A percentile compares a stretch with the other conserved stretches of the same genome.
phyloP scores from a whole-genome alignment of 495 filamentous ascomycete species.

The Xylaria grammica region DNA sequence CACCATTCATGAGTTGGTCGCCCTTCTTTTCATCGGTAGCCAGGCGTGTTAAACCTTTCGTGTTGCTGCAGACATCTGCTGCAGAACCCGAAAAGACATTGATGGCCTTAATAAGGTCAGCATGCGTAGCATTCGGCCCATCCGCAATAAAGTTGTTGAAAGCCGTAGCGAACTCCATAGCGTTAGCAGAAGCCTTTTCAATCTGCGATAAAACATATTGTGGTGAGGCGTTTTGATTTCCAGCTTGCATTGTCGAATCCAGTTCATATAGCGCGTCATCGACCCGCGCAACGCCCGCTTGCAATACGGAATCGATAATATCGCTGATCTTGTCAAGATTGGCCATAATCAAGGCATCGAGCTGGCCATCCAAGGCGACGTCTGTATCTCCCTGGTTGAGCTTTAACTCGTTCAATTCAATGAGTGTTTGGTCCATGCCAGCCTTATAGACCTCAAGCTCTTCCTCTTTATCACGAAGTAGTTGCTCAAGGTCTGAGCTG shows the following conservation, averaged over 20 bases:
- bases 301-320: slow-evolving; percentile 95
- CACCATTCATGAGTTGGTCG: slow-evolving; percentile 79
- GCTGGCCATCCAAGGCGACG: slow-evolving; percentile 82
- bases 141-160: slow-evolving; percentile 99
- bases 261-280: slow-evolving; percentile 97
- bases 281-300: slow-evolving; percentile 90
- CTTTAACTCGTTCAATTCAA: slow-evolving; percentile 85
- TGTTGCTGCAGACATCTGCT: slow-evolving; percentile 92
- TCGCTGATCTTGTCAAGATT: slow-evolving; percentile 93
- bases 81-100: slow-evolving; percentile 88
- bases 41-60: slow-evolving; percentile 92
- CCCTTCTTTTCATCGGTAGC: slow-evolving; percentile 94
- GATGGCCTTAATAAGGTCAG: slow-evolving; percentile 90
- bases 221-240: slow-evolving; percentile 97
- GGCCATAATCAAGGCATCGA: slow-evolving; percentile 83
- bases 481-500: slow-evolving; percentile 81
- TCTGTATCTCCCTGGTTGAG: slow-evolving; percentile 74
- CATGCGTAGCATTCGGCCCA: slow-evolving; percentile 88
- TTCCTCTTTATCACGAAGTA: slow-evolving; percentile 90
- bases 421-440: slow-evolving; percentile 92
- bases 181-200: slow-evolving; percentile 92
- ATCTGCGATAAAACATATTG: slow-evolving; percentile 94
- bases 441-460: slow-evolving; percentile 97
- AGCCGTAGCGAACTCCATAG: slow-evolving; percentile 94
- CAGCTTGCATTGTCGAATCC: slow-evolving; percentile 96